Evolutionary conservation across 352 stramenopile genomes (phyloP), one percentile per base, ranked within the genome.

Genomic region (Phytophthora fragariaefolia): DNA sequence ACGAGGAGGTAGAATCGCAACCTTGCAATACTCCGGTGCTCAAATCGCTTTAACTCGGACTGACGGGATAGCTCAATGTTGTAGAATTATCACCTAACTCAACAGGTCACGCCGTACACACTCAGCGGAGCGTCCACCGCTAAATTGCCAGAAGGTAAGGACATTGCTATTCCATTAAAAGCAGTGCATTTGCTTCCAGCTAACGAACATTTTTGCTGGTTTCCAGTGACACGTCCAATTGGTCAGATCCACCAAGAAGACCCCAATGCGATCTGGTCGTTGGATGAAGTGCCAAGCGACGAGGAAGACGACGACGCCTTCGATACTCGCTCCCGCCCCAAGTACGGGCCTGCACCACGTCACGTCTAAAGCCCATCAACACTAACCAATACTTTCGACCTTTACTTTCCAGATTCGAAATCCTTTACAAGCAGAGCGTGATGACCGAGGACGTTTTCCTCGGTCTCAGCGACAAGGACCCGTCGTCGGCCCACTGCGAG

Each of bases 391-490:
- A n/a, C n/a, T n/a, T n/a, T n/a, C n/a, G n/a, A n/a, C 7, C 12
- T 42, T 18, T 23, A 28, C 10, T 30, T 13, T 47, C 15, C 26
- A 91, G 83, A n/a, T 92, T 90, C 64, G 88, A 93, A 66, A 82
- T 96, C 50, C 59, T 93, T 36, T 95, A 93, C 76, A 93, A 94
- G 72, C 88, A 96, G 69, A 88, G 73, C 30, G 85, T 96, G 34
- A 93, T 92, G 86, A 91, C 86, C 0, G 88, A 96, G 52, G 86
- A 93, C 60, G 79, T 96, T 58, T 96, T 92, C 36, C 78, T 96
- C 23, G 87, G 87, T 1, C 66, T 95, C 15, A 84, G 82, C 46
- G 87, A 95, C 59, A 93, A 93, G 54, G 88, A 96, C 42, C 87
- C 87, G n/a, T 95, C 85, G 17, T 89, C 79, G 1, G 80, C 84